Conservation (phyloP, 2,329 filamentous ascomycete species). For the Aspergillus proliferans region DNA sequence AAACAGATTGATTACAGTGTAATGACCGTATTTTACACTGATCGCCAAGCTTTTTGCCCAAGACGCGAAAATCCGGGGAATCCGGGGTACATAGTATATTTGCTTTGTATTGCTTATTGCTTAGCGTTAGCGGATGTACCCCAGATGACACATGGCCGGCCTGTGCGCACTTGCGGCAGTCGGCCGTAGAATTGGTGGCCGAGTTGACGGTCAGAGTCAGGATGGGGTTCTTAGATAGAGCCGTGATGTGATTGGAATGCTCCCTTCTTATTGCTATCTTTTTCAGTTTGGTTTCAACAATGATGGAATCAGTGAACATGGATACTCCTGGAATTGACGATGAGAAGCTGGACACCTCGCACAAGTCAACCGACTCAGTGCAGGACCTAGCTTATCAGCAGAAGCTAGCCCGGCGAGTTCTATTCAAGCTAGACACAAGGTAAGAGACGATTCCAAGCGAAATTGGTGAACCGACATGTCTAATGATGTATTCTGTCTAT, state of each 20-base stretch:
- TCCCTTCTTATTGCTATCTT: not conserved
- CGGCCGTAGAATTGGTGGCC: too few species aligned
- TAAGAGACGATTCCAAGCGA: too few species aligned
- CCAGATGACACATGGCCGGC: too few species aligned
- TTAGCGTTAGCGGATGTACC: too few species aligned
- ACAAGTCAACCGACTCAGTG: conserved; percentile 7
- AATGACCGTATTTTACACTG: not conserved
- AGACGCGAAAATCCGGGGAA: not conserved
- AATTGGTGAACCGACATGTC: too few species aligned
- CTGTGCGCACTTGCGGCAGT: too few species aligned
- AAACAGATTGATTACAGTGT: not conserved
- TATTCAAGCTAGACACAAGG: conserved; percentile 53
- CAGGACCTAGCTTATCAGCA: conserved; percentile 13
- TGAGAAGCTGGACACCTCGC: conserved; percentile 16
- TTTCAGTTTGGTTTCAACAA: not conserved
- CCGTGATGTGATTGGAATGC: not conserved
- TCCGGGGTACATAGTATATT: not conserved
- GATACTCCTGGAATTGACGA: conserved; percentile 12
- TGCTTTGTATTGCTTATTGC: too few species aligned
- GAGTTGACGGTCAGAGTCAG: too few species aligned
- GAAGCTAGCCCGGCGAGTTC: conserved; percentile 38
- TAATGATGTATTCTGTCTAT: too few species aligned
- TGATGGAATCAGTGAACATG: conserved; percentile 6
- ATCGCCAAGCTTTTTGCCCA: not conserved
- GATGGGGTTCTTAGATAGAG: too few species aligned